Evolutionary conservation across 305 asterid genomes (phyloP).

Genomic region (Rubia balearica): DNA sequence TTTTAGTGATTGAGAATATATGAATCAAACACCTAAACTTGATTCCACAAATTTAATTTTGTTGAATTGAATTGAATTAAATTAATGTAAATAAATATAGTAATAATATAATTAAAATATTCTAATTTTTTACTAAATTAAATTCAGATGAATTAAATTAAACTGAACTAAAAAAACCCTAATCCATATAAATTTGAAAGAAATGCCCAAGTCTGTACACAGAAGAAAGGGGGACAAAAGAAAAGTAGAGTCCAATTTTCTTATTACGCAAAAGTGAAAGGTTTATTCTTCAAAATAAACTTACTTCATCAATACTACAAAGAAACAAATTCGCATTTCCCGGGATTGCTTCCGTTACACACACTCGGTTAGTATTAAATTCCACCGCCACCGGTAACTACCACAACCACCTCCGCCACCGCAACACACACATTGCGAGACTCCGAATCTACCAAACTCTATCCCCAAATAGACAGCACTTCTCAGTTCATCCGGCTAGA

Average conservation of each 20-base stretch:
- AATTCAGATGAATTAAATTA: too few relatives aligned
- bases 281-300: constrained; percentile 2
- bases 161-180: too few relatives aligned
- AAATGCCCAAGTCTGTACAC: background rate
- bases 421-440: background rate
- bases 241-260: background rate
- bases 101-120: too few relatives aligned
- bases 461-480: background rate
- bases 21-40: too few relatives aligned
- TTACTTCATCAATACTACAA: constrained; percentile 9
- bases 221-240: background rate
- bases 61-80: too few relatives aligned
- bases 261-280: background rate
- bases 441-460: constrained; percentile 17
- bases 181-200: too few relatives aligned
- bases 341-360: constrained; percentile 33
- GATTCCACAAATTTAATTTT: too few relatives aligned
- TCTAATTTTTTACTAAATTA: too few relatives aligned
- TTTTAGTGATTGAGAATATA: background rate
- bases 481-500: background rate
- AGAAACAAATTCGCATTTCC: constrained; percentile 21
- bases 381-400: constrained; percentile 7
- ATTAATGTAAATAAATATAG: too few relatives aligned
- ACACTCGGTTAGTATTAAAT: constrained; percentile 9
- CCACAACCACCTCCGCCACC: constrained; percentile 13